phyloP scores from a whole-genome alignment of 2,329 filamentous ascomycete genomes.

The Cordyceps cateniannulata region DNA sequence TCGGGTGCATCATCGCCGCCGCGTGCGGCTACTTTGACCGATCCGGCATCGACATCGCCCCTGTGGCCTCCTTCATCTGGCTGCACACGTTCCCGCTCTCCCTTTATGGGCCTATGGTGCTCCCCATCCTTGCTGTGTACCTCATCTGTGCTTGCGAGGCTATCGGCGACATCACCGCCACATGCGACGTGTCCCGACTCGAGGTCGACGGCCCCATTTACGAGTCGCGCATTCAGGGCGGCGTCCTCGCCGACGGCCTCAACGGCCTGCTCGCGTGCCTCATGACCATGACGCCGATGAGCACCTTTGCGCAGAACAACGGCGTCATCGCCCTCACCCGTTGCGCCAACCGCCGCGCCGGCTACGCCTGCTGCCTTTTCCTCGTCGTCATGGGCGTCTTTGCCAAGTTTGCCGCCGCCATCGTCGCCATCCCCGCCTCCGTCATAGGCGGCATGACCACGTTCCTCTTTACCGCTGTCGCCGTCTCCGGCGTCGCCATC shows the following conservation, averaged over 20 bases:
- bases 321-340: conserved; percentile 76
- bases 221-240: conserved; percentile 72
- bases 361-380: conserved; percentile 71
- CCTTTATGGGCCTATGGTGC: conserved; percentile 66
- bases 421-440: conserved; percentile 65
- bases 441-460: conserved; percentile 70
- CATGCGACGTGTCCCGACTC: conserved; percentile 71
- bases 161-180: conserved; percentile 75
- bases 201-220: conserved; percentile 67
- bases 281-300: conserved; percentile 75
- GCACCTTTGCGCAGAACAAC: conserved; percentile 78
- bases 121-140: conserved; percentile 63
- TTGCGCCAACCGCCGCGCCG: conserved; percentile 74
- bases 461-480: conserved; percentile 72
- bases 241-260: conserved; percentile 69
- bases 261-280: conserved; percentile 70
- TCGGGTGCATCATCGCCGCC: conserved; percentile 72
- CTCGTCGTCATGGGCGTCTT: conserved; percentile 76
- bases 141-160: conserved; percentile 73
- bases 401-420: conserved; percentile 73
- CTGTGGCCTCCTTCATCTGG: conserved; percentile 71
- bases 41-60: conserved; percentile 64
- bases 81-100: conserved; percentile 67
- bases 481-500: conserved; percentile 71
- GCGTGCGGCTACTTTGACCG: conserved; percentile 73